Evolutionary conservation across 345 rosid species (phyloP), one percentile per base, ranked within the genome.

Genomic region (Arabidopsis suecica): DNA sequence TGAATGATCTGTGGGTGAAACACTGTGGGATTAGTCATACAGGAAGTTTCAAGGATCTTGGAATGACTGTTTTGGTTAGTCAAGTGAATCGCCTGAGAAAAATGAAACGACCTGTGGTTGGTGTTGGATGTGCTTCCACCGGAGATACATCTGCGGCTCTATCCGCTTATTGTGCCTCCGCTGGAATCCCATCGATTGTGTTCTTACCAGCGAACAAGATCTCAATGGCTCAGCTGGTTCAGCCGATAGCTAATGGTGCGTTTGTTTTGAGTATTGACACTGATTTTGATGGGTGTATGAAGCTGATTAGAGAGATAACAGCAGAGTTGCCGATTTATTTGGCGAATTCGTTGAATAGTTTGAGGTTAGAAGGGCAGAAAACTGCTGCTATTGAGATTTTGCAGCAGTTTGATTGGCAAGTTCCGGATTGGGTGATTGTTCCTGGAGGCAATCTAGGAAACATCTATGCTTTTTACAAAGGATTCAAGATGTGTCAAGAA

Each of bases 381-480:
- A 93, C 97, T 6, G 97, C 97, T 25, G 98, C 97, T 0, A 86
- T 93, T 3, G 97, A 93, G 86, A 93, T 93, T 63, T 67, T 93
- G 78, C 98, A 93, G 87, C 98, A 93, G 83, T 90, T 90, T 68
- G 89, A 93, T 55, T 93, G 98, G 97, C 84, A 88, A 69, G 97
- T 93, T 45, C 98, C 98, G 0, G 96, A 93, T 68, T 93, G 98
- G 98, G 98, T 93, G 28, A 88, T 93, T n/a, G 89, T 93, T 51
- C 98, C 97, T 0, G 98, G 98, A 42, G 97, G 97, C 9, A 93
- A 93, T 62, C 79, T 93, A 13, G 98, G 98, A 4, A 93, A 93
- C 72, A 93, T 93, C 5, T 93, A 93, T 55, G 97, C 98, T 2
- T 90, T 93, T 69, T 93, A 89, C 60, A 93, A 89, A 78, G 98